Conservation (phyloP, 306 rosid genomes). For the Cucurbita moschata region DNA sequence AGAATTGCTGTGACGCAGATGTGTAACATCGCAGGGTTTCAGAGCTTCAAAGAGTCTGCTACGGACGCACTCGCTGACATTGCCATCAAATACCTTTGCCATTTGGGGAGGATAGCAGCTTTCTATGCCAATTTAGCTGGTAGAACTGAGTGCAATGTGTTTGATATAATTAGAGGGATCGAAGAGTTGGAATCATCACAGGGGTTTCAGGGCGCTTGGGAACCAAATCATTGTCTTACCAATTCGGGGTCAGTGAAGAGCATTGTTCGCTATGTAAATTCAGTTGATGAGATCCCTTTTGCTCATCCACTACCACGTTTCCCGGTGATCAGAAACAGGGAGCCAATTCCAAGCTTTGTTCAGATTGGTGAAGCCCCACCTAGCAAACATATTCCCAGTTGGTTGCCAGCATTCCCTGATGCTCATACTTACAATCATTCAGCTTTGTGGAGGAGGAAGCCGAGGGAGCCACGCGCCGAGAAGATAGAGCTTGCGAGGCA, state of each 20-base stretch:
- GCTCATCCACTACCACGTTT: constrained; percentile 51
- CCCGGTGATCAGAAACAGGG: constrained; percentile 34
- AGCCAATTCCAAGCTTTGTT: constrained; percentile 40
- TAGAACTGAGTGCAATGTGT: constrained; percentile 49
- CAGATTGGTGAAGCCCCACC: constrained; percentile 62
- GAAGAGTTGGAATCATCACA: constrained; percentile 43
- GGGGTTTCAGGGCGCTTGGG: constrained; percentile 41
- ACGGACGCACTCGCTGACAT: constrained; percentile 49
- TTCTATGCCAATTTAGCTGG: constrained; percentile 55
- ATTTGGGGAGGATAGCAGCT: constrained; percentile 44
- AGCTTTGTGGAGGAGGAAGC: constrained; percentile 49
- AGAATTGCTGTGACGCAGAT: constrained; percentile 55
- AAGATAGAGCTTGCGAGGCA: constrained; percentile 73
- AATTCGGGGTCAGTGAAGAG: constrained; percentile 24
- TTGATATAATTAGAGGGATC: constrained; percentile 47
- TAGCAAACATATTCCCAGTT: constrained; percentile 43
- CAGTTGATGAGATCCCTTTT: constrained; percentile 49
- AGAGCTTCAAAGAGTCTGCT: constrained; percentile 40
- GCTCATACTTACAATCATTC: constrained; percentile 57
- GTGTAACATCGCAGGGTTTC: constrained; percentile 49
- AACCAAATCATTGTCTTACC: constrained; percentile 22
- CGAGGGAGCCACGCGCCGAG: constrained; percentile 49
- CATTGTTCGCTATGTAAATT: constrained; percentile 20
- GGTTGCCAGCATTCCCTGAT: constrained; percentile 90
- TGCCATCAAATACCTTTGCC: constrained; percentile 46